phyloP scores from a whole-genome alignment of 208 protist species.

The Acanthamoeba sp. region DNA sequence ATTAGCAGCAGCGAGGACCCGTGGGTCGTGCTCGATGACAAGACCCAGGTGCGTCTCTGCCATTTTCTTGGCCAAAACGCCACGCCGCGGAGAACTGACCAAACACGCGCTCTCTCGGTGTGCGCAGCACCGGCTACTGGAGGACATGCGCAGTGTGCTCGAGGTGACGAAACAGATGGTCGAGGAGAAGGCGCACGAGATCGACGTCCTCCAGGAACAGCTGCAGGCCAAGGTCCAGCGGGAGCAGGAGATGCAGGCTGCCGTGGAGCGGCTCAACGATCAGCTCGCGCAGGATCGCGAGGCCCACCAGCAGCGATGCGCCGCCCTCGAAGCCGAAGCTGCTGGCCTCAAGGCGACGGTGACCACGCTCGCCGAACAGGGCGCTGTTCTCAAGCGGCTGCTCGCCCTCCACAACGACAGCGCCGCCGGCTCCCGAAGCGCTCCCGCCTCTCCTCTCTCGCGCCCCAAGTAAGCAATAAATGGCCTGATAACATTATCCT shows the following conservation, averaged over 20 bases:
- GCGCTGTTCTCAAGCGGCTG: conserved; percentile 7
- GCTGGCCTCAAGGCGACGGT: not conserved
- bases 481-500: not conserved
- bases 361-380: not conserved
- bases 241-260: not conserved
- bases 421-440: not conserved
- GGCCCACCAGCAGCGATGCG: not conserved
- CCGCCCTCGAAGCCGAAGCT: not conserved
- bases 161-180: conserved; percentile 48
- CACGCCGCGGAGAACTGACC: no score
- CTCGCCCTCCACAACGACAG: conserved; percentile 5
- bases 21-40: conserved; percentile 26
- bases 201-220: conserved; percentile 10
- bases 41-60: not conserved
- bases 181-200: conserved; percentile 31
- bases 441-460: not conserved
- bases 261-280: not conserved
- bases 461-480: not conserved
- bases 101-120: no score
- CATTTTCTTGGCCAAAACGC: no score
- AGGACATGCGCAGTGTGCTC: conserved; percentile 33
- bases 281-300: not conserved
- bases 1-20: not conserved
- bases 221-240: not conserved
- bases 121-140: conserved; percentile 25